A percentile compares a stretch with the other conserved stretches of the same genome.
Evolutionary conservation across 495 filamentous ascomycete genomes (phyloP).

Genomic region (Aspergillus baeticus): DNA sequence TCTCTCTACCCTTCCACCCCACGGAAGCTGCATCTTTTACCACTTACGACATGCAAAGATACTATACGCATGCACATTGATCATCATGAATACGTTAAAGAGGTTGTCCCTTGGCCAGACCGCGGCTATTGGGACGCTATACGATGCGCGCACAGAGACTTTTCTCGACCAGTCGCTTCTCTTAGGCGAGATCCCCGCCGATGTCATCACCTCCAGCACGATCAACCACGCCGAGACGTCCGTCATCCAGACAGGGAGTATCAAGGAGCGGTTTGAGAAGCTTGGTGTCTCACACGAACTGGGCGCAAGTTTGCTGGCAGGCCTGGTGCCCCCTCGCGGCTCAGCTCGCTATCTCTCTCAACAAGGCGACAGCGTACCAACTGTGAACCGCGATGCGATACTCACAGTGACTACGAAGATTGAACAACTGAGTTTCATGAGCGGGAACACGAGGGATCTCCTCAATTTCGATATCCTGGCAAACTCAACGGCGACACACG

Average conservation of each 20-base stretch:
- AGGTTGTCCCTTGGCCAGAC: conserved; percentile 3
- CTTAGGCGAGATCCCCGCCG: not conserved
- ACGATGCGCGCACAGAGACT: not conserved
- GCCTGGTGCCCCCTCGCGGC: not conserved
- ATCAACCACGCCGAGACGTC: not conserved
- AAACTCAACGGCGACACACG: not conserved
- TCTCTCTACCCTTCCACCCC: no score
- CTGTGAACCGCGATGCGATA: not conserved
- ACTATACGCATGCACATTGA: no score
- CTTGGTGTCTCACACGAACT: not conserved
- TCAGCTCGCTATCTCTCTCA: conserved; percentile 1
- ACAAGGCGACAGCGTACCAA: not conserved
- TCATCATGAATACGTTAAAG: conserved; percentile 2
- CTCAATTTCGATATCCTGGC: not conserved
- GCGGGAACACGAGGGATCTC: not conserved
- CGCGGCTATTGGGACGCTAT: conserved; percentile 4
- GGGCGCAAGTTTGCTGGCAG: conserved; percentile 2
- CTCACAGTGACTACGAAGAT: not conserved
- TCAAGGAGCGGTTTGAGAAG: not conserved
- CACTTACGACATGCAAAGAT: no score
- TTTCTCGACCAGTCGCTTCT: conserved; percentile 4
- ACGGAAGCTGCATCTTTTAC: no score
- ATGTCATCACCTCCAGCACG: not conserved
- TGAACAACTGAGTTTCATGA: conserved; percentile 8
- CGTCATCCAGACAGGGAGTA: not conserved